Conservation (phyloP, 2,329 filamentous ascomycete species). For the Paraphoma chrysanthemicola region DNA sequence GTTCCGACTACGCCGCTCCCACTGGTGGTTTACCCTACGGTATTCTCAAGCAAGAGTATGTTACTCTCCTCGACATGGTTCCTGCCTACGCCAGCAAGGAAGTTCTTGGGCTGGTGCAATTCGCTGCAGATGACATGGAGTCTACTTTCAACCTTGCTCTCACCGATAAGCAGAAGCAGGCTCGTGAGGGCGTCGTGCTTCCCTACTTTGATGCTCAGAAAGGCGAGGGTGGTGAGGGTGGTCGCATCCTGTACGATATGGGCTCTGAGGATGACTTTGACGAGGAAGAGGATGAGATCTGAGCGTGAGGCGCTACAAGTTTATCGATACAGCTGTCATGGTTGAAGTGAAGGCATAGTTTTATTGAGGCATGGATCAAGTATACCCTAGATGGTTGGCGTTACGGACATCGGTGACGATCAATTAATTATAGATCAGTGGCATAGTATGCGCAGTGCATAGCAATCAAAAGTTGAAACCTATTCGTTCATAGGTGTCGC, state of each 20-base stretch:
- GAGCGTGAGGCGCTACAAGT: constrained; percentile 3
- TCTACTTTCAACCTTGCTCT: constrained; percentile 86
- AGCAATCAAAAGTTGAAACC: not conserved
- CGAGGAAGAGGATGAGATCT: constrained; percentile 93
- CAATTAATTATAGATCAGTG: not conserved
- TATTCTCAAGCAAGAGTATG: constrained; percentile 57
- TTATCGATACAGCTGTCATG: no score
- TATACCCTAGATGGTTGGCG: constrained; percentile 9
- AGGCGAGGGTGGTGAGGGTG: constrained; percentile 78
- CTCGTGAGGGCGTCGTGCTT: constrained; percentile 86
- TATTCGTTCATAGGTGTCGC: not conserved
- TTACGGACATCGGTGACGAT: not conserved
- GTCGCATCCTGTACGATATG: constrained; percentile 96
- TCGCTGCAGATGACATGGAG: constrained; percentile 35
- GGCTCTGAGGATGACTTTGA: constrained; percentile 96
- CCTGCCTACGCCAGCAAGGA: constrained; percentile 46
- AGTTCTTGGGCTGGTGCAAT: constrained; percentile 32
- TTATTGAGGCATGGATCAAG: not conserved
- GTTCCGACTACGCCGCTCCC: constrained; percentile 25
- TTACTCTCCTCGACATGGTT: constrained; percentile 77
- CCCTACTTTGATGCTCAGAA: constrained; percentile 98
- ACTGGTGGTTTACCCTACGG: constrained; percentile 19
- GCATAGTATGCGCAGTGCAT: not conserved
- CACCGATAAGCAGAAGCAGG: constrained; percentile 87
- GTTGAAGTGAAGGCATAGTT: not conserved